Conservation (phyloP, 179 eudicot species). For the Corrigiola litoralis region DNA sequence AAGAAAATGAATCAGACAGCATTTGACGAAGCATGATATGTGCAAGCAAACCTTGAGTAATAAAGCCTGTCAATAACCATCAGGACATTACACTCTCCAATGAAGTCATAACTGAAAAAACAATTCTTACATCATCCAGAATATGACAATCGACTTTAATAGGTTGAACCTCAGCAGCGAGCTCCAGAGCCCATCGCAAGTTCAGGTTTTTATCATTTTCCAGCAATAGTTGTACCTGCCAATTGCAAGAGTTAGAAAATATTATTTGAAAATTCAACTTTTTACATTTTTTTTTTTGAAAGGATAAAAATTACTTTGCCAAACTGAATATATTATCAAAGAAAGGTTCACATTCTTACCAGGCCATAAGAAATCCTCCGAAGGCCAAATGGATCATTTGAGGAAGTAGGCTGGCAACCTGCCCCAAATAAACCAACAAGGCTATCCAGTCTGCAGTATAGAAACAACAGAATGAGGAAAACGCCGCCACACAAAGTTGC, state of each 20-base stretch:
- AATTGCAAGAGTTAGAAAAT: neutral
- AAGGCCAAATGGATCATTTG: slow-evolving; percentile 90
- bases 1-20: neutral
- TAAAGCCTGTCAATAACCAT: neutral
- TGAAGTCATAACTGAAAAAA: slow-evolving; percentile 1
- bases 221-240: slow-evolving; percentile 86
- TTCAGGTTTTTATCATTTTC: slow-evolving; percentile 74
- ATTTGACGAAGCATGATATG: neutral
- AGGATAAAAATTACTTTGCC: neutral
- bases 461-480: slow-evolving; percentile 11
- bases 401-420: slow-evolving; percentile 92
- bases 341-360: slow-evolving; percentile 39
- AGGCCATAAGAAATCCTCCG: slow-evolving; percentile 96
- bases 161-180: slow-evolving; percentile 92
- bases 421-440: slow-evolving; percentile 97
- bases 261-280: neutral
- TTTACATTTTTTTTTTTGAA: too few relatives aligned
- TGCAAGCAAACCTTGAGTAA: neutral
- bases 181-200: slow-evolving; percentile 62
- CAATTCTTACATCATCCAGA: slow-evolving; percentile 64
- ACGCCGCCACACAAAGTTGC: neutral
- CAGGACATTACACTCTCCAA: neutral
- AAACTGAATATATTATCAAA: slow-evolving; percentile 1
- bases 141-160: slow-evolving; percentile 47
- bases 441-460: slow-evolving; percentile 79